Conservation (phyloP, 345 rosid genomes). For the Rhodamnia argentea region DNA sequence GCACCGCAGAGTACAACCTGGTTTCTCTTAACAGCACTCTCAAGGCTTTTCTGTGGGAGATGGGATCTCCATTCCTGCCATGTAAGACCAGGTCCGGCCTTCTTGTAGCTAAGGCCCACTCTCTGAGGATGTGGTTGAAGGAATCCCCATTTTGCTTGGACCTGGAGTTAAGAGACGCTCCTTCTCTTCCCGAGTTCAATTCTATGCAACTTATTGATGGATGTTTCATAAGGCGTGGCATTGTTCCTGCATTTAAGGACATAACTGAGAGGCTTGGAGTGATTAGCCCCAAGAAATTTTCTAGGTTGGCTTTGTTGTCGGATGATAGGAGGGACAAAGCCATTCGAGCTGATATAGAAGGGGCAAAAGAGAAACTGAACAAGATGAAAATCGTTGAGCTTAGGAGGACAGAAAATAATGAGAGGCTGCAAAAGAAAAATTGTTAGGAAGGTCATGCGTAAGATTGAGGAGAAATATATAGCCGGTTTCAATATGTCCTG, state of each 20-base stretch:
- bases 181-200: conserved; percentile 54
- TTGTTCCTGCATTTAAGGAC: conserved; percentile 87
- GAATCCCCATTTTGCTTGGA: conserved; percentile 95
- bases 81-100: conserved; percentile 75
- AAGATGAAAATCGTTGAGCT: conserved; percentile 34
- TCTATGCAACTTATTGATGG: conserved; percentile 81
- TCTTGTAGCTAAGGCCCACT: conserved; percentile 83
- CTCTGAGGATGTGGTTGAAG: conserved; percentile 95
- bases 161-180: conserved; percentile 68
- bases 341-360: conserved; percentile 61
- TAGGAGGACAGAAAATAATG: conserved; percentile 2
- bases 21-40: conserved; percentile 74
- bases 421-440: neutral
- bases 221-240: conserved; percentile 71
- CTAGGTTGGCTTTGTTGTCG: conserved; percentile 70
- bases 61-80: conserved; percentile 94
- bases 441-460: neutral
- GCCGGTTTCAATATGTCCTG: neutral
- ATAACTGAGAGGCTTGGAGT: conserved; percentile 67
- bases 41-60: conserved; percentile 93
- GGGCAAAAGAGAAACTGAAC: conserved; percentile 46
- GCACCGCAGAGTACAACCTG: conserved; percentile 76
- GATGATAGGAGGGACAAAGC: conserved; percentile 63
- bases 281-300: conserved; percentile 79
- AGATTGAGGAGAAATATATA: neutral